Conservation (phyloP, 2,329 filamentous ascomycete species). For the Cercospora sp. region DNA sequence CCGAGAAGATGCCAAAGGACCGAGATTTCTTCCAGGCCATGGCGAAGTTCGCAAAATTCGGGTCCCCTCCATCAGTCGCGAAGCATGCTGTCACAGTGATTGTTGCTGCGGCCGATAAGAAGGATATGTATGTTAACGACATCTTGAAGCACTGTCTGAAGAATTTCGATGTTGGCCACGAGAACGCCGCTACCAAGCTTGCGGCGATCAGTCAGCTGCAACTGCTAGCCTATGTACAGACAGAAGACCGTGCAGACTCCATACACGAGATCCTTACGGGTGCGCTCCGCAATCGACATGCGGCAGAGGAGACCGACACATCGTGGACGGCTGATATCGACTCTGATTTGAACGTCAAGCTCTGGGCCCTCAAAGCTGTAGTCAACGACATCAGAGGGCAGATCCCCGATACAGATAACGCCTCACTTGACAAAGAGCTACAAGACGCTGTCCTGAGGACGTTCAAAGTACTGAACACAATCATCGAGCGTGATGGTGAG, state of each 20-base stretch:
- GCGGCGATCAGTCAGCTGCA: conserved; percentile 73
- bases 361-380: conserved; percentile 78
- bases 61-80: conserved; percentile 75
- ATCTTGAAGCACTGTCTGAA: conserved; percentile 75
- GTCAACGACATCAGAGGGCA: conserved; percentile 78
- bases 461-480: conserved; percentile 74
- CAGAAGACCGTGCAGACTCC: conserved; percentile 68
- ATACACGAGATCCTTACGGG: conserved; percentile 77
- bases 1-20: conserved; percentile 78
- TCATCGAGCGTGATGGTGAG: conserved; percentile 77
- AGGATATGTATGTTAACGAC: conserved; percentile 82
- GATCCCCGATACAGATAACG: conserved; percentile 28
- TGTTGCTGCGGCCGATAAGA: conserved; percentile 72
- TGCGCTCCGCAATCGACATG: conserved; percentile 65
- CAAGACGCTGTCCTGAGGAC: conserved; percentile 59
- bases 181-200: conserved; percentile 73
- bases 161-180: conserved; percentile 69
- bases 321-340: conserved; percentile 62
- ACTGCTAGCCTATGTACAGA: conserved; percentile 69
- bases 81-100: conserved; percentile 94
- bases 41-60: conserved; percentile 78
- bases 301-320: conserved; percentile 49
- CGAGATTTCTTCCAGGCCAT: conserved; percentile 79
- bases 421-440: conserved; percentile 46
- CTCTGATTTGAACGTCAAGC: conserved; percentile 80